phyloP scores from a whole-genome alignment of 495 filamentous ascomycete genomes.

The Neurospora sp. region DNA sequence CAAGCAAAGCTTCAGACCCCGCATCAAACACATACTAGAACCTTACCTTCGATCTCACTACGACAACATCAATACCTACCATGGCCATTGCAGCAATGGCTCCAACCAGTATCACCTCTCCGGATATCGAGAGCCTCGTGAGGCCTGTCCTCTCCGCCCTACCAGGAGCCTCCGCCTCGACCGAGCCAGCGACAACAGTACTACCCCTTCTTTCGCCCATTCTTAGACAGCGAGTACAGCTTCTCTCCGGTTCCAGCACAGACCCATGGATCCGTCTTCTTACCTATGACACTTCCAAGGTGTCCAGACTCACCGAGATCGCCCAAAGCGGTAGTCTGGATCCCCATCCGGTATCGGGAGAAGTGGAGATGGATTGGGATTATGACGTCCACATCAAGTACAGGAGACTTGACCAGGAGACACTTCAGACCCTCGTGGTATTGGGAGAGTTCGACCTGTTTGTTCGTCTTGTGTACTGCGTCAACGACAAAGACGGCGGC shows the following conservation, averaged over 20 bases:
- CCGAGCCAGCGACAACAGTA: constrained; percentile 63
- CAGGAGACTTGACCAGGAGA: constrained; percentile 74
- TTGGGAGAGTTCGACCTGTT: constrained; percentile 46
- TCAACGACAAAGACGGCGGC: constrained; percentile 52
- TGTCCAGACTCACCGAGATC: constrained; percentile 53
- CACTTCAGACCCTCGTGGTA: constrained; percentile 58
- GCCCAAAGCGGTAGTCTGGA: constrained; percentile 62
- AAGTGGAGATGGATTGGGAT: constrained; percentile 65
- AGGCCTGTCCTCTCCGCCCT: constrained; percentile 75
- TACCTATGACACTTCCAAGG: constrained; percentile 67
- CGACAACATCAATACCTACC: background rate
- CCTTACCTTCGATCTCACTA: background rate
- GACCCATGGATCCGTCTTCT: constrained; percentile 86
- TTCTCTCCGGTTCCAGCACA: constrained; percentile 53
- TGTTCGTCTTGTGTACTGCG: constrained; percentile 42
- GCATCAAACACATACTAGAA: background rate
- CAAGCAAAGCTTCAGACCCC: background rate
- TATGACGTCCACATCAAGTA: constrained; percentile 56
- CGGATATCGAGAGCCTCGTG: constrained; percentile 54
- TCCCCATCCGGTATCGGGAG: constrained; percentile 85
- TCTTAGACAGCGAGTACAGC: constrained; percentile 75
- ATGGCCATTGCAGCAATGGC: constrained; percentile 17
- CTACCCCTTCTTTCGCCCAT: constrained; percentile 83
- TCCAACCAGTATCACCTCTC: constrained; percentile 42
- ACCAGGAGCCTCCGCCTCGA: constrained; percentile 72